These are phyloP conservation scores for Hyaloscypha variabilis DNA, from an alignment of 495 filamentous ascomycete species.

Conservation along the genomic window DNA sequence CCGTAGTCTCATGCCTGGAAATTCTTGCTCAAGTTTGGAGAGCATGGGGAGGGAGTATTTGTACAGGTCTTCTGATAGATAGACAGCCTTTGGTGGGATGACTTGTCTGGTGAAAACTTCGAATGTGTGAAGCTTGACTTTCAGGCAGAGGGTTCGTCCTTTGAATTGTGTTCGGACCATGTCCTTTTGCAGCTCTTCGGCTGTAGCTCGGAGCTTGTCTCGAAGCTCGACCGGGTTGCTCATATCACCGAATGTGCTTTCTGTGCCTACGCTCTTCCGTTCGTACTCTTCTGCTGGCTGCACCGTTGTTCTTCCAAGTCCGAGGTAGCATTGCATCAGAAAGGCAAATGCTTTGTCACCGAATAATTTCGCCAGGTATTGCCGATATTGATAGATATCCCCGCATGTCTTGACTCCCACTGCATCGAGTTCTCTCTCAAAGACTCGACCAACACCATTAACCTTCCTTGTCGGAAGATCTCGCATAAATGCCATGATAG, in stretches of 20 bases:
- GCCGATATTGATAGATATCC: slow-evolving; percentile 78
- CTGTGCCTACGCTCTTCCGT: slow-evolving; percentile 91
- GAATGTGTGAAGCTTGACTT: slow-evolving; percentile 93
- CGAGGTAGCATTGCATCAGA: slow-evolving; percentile 80
- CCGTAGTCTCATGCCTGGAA: slow-evolving; percentile 77
- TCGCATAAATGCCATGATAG: slow-evolving; percentile 84
- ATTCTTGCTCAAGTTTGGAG: slow-evolving; percentile 81
- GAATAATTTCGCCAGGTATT: slow-evolving; percentile 73
- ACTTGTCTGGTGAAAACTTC: slow-evolving; percentile 86
- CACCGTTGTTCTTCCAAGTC: slow-evolving; percentile 84
- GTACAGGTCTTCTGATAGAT: slow-evolving; percentile 79
- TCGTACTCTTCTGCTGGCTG: slow-evolving; percentile 89
- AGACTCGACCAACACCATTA: slow-evolving; percentile 90
- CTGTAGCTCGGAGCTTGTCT: slow-evolving; percentile 74
- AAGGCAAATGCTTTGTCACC: slow-evolving; percentile 91
- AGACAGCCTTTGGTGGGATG: slow-evolving; percentile 71
- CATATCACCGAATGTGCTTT: slow-evolving; percentile 89
- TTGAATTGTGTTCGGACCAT: slow-evolving; percentile 78
- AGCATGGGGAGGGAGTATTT: slow-evolving; percentile 81
- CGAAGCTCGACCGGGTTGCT: slow-evolving; percentile 66
- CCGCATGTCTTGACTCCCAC: slow-evolving; percentile 89
- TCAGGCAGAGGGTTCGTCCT: slow-evolving; percentile 85
- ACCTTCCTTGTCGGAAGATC: slow-evolving; percentile 84
- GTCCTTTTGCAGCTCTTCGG: slow-evolving; percentile 89
- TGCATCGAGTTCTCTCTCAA: slow-evolving; percentile 88